Evolutionary conservation across 352 stramenopile genomes (phyloP).

Genomic region (Discostella stelligera): DNA sequence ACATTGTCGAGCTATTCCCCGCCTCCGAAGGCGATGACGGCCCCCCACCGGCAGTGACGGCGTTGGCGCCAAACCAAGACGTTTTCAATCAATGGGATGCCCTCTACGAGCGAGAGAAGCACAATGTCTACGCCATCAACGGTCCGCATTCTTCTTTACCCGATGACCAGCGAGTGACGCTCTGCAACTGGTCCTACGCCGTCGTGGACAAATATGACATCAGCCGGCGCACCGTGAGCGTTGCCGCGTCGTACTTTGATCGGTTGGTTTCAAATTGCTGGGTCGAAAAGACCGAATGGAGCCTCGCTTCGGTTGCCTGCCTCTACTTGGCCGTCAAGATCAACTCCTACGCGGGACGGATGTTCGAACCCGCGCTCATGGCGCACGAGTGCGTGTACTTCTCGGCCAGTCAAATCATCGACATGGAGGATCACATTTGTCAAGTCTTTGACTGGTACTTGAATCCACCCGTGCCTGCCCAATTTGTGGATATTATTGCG

Average conservation of each 20-base stretch:
- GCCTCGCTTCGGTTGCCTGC: background rate
- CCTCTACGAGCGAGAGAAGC: conserved; percentile 10
- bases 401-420: background rate
- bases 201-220: conserved; percentile 18
- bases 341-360: background rate
- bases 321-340: conserved; percentile 16
- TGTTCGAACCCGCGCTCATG: conserved; percentile 7
- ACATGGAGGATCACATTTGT: conserved; percentile 17
- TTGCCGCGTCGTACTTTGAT: conserved; percentile 11
- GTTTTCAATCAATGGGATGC: conserved; percentile 4
- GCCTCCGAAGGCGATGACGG: background rate
- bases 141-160: background rate
- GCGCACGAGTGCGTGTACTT: background rate
- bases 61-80: background rate
- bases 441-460: conserved; percentile 14
- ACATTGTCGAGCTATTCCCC: no score
- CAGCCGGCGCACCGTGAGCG: background rate
- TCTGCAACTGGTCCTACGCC: conserved; percentile 8
- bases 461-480: conserved; percentile 1
- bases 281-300: conserved; percentile 1
- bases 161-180: background rate
- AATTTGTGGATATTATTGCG: conserved; percentile 10
- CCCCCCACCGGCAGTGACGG: background rate
- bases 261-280: conserved; percentile 1
- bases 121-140: conserved; percentile 11